phyloP scores from a whole-genome alignment of 306 rosid species.

The Urtica urens region DNA sequence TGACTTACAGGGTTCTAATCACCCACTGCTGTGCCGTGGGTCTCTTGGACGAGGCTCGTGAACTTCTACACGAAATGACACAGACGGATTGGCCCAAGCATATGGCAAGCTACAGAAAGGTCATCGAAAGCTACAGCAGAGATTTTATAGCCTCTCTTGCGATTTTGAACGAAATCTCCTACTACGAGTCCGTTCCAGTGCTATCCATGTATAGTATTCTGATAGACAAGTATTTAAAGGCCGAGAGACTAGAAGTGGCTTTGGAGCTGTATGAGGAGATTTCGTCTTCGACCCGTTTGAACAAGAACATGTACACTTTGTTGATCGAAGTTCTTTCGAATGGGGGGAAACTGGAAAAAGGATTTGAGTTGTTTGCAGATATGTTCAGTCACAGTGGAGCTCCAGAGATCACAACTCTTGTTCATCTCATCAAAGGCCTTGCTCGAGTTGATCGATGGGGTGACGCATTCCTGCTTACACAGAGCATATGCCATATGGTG shows the following conservation, averaged over 20 bases:
- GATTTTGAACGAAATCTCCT: slow-evolving; percentile 4
- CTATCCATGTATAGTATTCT: slow-evolving; percentile 1
- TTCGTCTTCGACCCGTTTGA: slow-evolving; percentile 2
- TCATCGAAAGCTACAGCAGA: slow-evolving; percentile 7
- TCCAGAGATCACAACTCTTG: not conserved
- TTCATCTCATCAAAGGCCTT: slow-evolving; percentile 7
- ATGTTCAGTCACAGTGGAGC: not conserved
- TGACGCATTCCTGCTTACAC: slow-evolving; percentile 5
- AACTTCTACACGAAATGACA: slow-evolving; percentile 9
- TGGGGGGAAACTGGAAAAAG: slow-evolving; percentile 2
- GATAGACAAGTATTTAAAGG: slow-evolving; percentile 4
- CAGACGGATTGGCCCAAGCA: slow-evolving; percentile 14
- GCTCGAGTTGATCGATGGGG: slow-evolving; percentile 1
- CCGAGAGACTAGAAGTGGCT: slow-evolving; percentile 12
- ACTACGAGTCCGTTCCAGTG: not conserved
- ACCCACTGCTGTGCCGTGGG: slow-evolving; percentile 9
- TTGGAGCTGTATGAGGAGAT: slow-evolving; percentile 8
- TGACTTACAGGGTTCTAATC: slow-evolving; percentile 4
- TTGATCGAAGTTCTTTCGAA: slow-evolving; percentile 6
- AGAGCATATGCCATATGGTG: slow-evolving; percentile 7
- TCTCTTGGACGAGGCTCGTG: slow-evolving; percentile 8
- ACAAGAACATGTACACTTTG: not conserved
- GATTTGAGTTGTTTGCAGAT: slow-evolving; percentile 10
- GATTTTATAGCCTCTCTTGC: slow-evolving; percentile 5
- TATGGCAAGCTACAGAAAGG: slow-evolving; percentile 11